A percentile compares a stretch with the other conserved stretches of the same genome.
Conservation (phyloP, 2,329 filamentous ascomycete genomes). For the Alternaria postmessia region DNA sequence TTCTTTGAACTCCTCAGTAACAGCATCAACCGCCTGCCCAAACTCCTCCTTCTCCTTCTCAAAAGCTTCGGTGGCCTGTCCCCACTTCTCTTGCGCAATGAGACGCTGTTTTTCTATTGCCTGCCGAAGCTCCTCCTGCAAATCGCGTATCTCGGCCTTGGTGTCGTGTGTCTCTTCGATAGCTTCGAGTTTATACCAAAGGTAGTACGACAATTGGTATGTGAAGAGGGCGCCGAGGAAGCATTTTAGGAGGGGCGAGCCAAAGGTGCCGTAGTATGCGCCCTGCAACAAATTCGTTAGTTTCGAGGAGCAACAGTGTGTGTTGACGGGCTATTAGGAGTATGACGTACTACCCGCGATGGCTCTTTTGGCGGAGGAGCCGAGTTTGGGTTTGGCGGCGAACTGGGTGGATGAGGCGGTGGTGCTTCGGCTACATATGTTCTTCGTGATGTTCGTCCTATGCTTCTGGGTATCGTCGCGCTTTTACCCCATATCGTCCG, state of each 20-base stretch:
- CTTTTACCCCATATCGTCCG: slow-evolving; percentile 9
- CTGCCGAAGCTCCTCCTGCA: slow-evolving; percentile 35
- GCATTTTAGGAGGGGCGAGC: slow-evolving; percentile 75
- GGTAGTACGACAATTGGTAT: slow-evolving; percentile 79
- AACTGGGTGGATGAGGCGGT: slow-evolving; percentile 19
- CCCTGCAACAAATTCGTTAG: slow-evolving; percentile 36
- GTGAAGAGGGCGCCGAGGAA: slow-evolving; percentile 78
- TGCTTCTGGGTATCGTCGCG: slow-evolving; percentile 5
- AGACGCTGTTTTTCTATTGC: slow-evolving; percentile 29
- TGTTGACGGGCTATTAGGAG: neutral
- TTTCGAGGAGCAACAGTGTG: neutral
- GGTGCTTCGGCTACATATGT: slow-evolving; percentile 26
- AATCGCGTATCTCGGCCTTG: slow-evolving; percentile 25
- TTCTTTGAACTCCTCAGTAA: slow-evolving; percentile 24
- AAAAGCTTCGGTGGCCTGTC: slow-evolving; percentile 14
- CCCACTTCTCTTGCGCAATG: slow-evolving; percentile 14
- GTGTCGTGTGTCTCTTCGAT: slow-evolving; percentile 71
- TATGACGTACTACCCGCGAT: slow-evolving; percentile 33
- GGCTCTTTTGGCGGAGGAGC: slow-evolving; percentile 26
- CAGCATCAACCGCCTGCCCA: slow-evolving; percentile 17
- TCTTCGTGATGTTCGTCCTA: slow-evolving; percentile 16
- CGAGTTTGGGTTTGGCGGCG: slow-evolving; percentile 23
- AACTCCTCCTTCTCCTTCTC: slow-evolving; percentile 22
- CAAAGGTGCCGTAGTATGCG: slow-evolving; percentile 78
- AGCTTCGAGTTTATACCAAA: slow-evolving; percentile 76